A percentile compares a stretch with the other conserved stretches of the same genome.
phyloP scores from a whole-genome alignment of 352 stramenopile species.

The Vaucheria bursata region DNA sequence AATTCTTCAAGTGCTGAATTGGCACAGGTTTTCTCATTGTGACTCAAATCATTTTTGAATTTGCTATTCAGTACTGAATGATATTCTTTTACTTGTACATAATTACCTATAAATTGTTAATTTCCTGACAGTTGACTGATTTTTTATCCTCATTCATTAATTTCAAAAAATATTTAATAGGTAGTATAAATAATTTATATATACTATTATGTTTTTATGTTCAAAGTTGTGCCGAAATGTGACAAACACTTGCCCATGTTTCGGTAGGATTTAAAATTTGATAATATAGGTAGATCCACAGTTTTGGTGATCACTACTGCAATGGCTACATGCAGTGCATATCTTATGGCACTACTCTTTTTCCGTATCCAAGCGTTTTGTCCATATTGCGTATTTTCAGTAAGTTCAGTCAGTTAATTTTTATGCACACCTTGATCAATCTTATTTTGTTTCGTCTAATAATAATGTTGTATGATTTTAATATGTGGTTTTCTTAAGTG shows the following conservation, averaged over 20 bases:
- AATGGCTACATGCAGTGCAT: conserved; percentile 62
- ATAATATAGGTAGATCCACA: conserved; percentile 16
- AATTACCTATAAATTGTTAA: neutral
- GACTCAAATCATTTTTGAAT: no score
- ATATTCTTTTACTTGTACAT: neutral
- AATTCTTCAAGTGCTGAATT: conserved; percentile 19
- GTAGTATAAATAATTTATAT: neutral
- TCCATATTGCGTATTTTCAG: conserved; percentile 55
- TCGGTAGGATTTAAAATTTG: neutral
- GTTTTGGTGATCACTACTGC: conserved; percentile 52
- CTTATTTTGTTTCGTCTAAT: neutral
- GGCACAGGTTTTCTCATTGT: conserved; percentile 35
- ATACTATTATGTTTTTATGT: neutral
- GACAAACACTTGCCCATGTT: neutral
- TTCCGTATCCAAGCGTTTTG: conserved; percentile 56
- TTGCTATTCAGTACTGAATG: neutral
- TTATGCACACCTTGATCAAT: neutral
- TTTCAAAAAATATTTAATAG: neutral
- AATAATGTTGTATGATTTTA: neutral
- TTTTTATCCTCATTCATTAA: neutral
- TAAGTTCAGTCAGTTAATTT: conserved; percentile 6
- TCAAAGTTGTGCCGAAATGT: neutral
- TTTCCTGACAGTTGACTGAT: neutral
- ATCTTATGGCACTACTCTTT: conserved; percentile 58
- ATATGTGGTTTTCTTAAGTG: neutral